Percentiles rank a stretch among this genome's conserved stretches.
These are phyloP conservation scores for Ceratocystis papillata DNA, from an alignment of 2,329 filamentous ascomycete genomes.

Conservation along the genomic window DNA sequence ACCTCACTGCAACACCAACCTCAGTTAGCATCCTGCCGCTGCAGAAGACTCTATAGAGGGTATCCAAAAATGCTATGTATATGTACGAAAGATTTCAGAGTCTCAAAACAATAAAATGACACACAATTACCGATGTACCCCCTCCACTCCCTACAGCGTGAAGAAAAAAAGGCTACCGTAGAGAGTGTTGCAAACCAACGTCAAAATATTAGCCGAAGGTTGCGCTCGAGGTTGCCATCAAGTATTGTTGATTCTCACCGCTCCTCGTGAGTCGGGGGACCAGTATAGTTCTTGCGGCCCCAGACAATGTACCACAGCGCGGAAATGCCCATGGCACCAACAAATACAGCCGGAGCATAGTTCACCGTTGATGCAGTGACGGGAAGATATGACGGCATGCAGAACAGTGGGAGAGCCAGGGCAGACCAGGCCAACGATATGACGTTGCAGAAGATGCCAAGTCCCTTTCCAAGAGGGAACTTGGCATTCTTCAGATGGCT, in stretches of 20 bases:
- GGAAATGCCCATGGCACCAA: conserved; percentile 51
- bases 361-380: conserved; percentile 53
- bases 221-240: not conserved
- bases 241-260: not conserved
- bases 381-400: conserved; percentile 56
- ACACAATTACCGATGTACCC: not conserved
- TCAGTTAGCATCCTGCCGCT: not conserved
- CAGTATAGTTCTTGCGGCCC: conserved; percentile 58
- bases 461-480: conserved; percentile 48
- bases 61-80: conserved; percentile 8
- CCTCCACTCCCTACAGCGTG: too few relatives aligned
- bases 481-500: conserved; percentile 45
- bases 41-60: not conserved
- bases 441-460: conserved; percentile 53
- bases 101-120: not conserved
- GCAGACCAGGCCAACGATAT: conserved; percentile 56
- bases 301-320: conserved; percentile 57
- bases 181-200: not conserved
- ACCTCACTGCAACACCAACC: not conserved
- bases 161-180: not conserved
- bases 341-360: conserved; percentile 65
- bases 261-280: conserved; percentile 41
- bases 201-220: not conserved
- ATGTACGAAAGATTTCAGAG: conserved; percentile 2
- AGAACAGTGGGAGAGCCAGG: conserved; percentile 62